Base-by-base conservation (phyloP, 495 filamentous ascomycete species). In the Halenospora varia region DNA sequence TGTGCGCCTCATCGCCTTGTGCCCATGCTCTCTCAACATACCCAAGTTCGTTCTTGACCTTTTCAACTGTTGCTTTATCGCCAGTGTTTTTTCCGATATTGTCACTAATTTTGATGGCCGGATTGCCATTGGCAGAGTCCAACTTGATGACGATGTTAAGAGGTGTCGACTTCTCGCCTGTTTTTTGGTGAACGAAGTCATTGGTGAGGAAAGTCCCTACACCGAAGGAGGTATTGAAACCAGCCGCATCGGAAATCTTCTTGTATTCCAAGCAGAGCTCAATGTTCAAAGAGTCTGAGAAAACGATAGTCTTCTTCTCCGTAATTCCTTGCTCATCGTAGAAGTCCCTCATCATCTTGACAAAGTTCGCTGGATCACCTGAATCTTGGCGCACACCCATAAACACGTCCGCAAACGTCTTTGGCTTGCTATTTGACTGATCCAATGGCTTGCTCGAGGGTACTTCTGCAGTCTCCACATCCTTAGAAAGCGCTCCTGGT, bases 81-180 rank as follows among this genome's bases (percentile, higher is more conserved):
- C 94, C 94, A 0, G 91, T 97, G 60, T 97, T 97, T 78, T 98
- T 98, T 42, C 92, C 91, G 64, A 89, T 80, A 67, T 97, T 96
- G 68, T 98, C 94, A 62, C 93, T 97, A 58, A 98, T 90, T 77
- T 98, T 98, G 63, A 98, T 81, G 0, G 92, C 91, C 0, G 87
- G 84, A n/a, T 83, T 80, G 8, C 92, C 92, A 19, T 75, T 82
- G 0, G 92, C 94, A 11, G 88, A 89, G 52, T 87, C 84, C 47
- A 98, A 79, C 73, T 98, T 98, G 74, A 98, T 96, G 61, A 98
- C 94, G 61, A 98, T 98, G 62, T 98, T 98, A 17, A 98, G 78
- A 0, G 94, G 94, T n/a, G 82, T 82, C 4, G 92, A 96, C 70
- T 96, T 97, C 66, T 85, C 81, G 22, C 83, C 82, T 3, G 81